Evolutionary conservation across 106 monocot species (phyloP).

Genomic region (Acorus gramineus): DNA sequence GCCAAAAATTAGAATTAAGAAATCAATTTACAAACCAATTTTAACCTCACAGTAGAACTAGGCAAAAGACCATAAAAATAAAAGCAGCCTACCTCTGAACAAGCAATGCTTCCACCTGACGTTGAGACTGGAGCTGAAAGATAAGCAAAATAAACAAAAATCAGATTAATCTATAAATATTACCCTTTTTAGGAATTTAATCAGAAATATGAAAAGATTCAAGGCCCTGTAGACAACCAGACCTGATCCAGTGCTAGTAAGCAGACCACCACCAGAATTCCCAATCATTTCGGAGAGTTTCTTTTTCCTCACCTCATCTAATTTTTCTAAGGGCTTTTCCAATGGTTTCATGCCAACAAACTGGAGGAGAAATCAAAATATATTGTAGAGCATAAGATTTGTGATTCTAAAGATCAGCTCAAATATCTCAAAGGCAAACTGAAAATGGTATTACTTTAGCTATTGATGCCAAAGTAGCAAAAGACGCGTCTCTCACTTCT

Average conservation of each 20-base stretch:
- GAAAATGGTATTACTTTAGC: constrained; percentile 50
- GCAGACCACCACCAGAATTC: constrained; percentile 27
- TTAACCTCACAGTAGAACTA: no score
- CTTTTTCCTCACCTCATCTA: constrained; percentile 96
- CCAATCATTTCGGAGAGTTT: constrained; percentile 99
- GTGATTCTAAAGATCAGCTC: not conserved
- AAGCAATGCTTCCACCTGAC: constrained; percentile 23
- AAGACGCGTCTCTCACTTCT: constrained; percentile 95
- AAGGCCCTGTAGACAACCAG: not conserved
- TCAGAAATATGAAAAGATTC: no score
- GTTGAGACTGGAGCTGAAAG: constrained; percentile 29
- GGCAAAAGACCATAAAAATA: not conserved
- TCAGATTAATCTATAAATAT: no score
- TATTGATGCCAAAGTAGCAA: constrained; percentile 85
- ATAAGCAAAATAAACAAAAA: not conserved
- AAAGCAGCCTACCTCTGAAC: constrained; percentile 30
- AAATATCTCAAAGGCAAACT: not conserved
- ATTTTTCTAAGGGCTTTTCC: constrained; percentile 88
- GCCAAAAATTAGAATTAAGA: no score
- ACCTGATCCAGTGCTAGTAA: constrained; percentile 40
- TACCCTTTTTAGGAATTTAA: no score
- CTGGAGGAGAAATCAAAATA: constrained; percentile 29
- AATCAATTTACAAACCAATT: no score
- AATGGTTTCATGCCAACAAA: constrained; percentile 95
- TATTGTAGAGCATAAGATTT: not conserved